Percentiles rank a stretch among this genome's conserved stretches.
Evolutionary conservation across 1,284 basidiomycete genomes (phyloP).

Genomic region (Sanghuangporus baumii): DNA sequence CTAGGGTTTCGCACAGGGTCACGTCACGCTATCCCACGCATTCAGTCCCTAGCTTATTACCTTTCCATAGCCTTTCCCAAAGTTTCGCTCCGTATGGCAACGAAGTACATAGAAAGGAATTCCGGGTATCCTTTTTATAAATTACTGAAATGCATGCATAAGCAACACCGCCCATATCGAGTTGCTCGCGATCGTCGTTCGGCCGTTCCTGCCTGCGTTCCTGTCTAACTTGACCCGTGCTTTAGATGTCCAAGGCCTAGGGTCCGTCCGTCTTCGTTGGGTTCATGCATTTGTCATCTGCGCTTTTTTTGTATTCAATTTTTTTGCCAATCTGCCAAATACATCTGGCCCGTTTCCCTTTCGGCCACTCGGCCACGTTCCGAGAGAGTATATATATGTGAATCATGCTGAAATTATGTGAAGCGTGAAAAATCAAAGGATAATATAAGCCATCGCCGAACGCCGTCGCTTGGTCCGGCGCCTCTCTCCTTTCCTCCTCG

Average conservation of each 20-base stretch:
- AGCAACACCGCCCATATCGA: constrained; percentile 3
- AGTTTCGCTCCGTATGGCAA: background rate
- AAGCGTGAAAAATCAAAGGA: background rate
- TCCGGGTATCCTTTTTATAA: no score
- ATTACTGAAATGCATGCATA: background rate
- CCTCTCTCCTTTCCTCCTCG: background rate
- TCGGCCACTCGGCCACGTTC: background rate
- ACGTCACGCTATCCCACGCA: constrained; percentile 1
- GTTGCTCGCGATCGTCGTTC: background rate
- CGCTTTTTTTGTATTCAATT: background rate
- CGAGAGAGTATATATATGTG: background rate
- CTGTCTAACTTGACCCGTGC: background rate
- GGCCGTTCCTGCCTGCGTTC: constrained; percentile 1
- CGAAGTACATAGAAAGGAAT: no score
- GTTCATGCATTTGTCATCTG: background rate
- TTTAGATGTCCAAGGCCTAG: background rate
- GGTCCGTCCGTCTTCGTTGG: background rate
- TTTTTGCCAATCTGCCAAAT: background rate
- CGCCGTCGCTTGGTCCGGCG: background rate
- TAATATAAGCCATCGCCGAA: background rate
- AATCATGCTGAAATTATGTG: background rate
- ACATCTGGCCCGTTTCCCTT: background rate
- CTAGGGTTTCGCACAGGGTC: background rate
- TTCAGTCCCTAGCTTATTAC: constrained; percentile 2
- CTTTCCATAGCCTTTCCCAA: constrained; percentile 19